These are phyloP conservation scores for Epichloe festucae DNA, from an alignment of 2,329 filamentous ascomycete species.

Conservation along the genomic window DNA sequence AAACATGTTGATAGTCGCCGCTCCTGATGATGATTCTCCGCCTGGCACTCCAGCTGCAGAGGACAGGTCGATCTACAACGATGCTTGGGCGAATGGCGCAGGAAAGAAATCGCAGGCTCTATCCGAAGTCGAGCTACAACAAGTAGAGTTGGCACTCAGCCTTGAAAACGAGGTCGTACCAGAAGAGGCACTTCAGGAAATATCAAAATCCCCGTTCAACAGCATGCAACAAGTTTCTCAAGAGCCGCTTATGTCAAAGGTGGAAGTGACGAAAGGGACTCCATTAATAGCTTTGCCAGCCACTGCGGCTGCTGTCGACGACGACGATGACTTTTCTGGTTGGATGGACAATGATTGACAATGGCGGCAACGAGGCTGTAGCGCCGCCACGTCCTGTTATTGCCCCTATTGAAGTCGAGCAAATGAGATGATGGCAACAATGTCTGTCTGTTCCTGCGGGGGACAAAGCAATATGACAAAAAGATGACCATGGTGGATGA, in stretches of 20 bases:
- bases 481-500: not conserved
- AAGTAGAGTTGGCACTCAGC: not conserved
- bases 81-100: slow-evolving; percentile 8
- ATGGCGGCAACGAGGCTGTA: not conserved
- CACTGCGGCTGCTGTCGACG: slow-evolving; percentile 1
- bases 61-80: slow-evolving; percentile 11
- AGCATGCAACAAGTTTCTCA: not conserved
- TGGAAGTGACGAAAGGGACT: not conserved
- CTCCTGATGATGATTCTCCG: slow-evolving; percentile 47
- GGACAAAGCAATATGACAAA: not conserved
- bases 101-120: slow-evolving; percentile 1
- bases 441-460: not conserved
- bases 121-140: slow-evolving; percentile 2
- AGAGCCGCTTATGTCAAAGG: not conserved
- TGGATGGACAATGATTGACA: slow-evolving; percentile 15
- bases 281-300: slow-evolving; percentile 9
- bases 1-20: slow-evolving; percentile 49
- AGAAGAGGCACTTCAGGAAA: not conserved
- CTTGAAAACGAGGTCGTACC: not conserved
- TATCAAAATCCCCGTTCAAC: not conserved
- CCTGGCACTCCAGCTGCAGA: slow-evolving; percentile 37
- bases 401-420: not conserved
- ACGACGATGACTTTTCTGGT: slow-evolving; percentile 14
- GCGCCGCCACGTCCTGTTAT: not conserved
- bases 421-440: not conserved